phyloP scores from a whole-genome alignment of 805 yeast genomes.

The Blastobotrys peoriensis region DNA sequence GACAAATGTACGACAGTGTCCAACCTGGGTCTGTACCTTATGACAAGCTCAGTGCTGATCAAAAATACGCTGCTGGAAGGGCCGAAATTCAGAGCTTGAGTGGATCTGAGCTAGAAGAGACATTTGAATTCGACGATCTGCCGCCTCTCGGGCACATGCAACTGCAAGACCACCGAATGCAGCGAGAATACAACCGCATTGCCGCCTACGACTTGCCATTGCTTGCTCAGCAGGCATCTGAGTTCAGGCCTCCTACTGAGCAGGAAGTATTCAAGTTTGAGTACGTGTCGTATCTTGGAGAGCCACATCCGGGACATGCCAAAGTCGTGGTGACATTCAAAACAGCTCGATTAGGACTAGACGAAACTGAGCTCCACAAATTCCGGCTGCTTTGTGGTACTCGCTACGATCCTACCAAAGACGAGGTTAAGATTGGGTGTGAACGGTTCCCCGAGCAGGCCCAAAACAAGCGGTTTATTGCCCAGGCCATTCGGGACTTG shows the following conservation, averaged over 20 bases:
- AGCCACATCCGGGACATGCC: conserved; percentile 59
- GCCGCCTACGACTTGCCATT: conserved; percentile 92
- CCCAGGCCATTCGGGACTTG: conserved; percentile 56
- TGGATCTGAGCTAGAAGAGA: conserved; percentile 18
- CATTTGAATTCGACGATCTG: conserved; percentile 55
- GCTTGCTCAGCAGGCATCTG: conserved; percentile 67
- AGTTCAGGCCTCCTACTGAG: conserved; percentile 44
- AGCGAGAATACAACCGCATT: conserved; percentile 68
- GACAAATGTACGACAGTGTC: conserved; percentile 23
- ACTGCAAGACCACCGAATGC: conserved; percentile 64
- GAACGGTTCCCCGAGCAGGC: conserved; percentile 68
- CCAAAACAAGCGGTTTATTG: conserved; percentile 74
- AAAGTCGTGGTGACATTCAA: conserved; percentile 59
- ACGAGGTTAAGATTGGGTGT: conserved; percentile 58
- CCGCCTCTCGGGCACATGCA: conserved; percentile 68
- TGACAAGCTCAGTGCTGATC: conserved; percentile 13
- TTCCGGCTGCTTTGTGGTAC: conserved; percentile 72
- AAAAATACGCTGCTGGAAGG: conserved; percentile 15
- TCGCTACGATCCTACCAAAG: conserved; percentile 59
- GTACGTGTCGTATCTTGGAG: conserved; percentile 71
- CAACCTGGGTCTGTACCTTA: conserved; percentile 19
- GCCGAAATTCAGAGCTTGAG: conserved; percentile 23
- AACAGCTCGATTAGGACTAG: conserved; percentile 39
- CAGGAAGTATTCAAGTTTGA: conserved; percentile 45
- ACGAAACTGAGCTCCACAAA: conserved; percentile 55